phyloP scores from a whole-genome alignment of 208 protist species.

The Angomonas desouzai region DNA sequence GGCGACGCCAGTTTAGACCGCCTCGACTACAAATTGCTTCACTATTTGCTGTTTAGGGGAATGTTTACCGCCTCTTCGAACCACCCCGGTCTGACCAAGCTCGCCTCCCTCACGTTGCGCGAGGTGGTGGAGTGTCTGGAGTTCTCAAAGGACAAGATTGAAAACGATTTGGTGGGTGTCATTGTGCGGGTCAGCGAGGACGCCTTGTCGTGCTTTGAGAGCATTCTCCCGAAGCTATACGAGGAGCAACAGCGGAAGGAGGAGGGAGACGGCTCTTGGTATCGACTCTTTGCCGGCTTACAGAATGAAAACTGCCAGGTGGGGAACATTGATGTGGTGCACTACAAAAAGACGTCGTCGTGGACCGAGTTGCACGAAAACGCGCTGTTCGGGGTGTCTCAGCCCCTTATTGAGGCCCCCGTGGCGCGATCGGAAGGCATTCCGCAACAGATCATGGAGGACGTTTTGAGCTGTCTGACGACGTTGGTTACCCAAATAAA shows the following conservation, averaged over 20 bases:
- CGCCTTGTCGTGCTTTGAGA: conserved; percentile 1
- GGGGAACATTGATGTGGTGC: conserved; percentile 50
- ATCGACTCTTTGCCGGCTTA: conserved; percentile 36
- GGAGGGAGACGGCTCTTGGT: conserved; percentile 13
- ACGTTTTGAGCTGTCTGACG: background rate
- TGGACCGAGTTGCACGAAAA: conserved; percentile 72
- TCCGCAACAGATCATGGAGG: background rate
- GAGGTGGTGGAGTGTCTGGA: conserved; percentile 22
- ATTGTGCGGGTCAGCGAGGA: conserved; percentile 41
- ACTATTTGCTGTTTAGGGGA: conserved; percentile 56
- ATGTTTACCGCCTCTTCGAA: conserved; percentile 58
- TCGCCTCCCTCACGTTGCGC: conserved; percentile 45
- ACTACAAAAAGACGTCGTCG: conserved; percentile 48
- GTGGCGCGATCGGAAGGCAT: background rate
- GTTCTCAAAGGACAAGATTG: conserved; percentile 31
- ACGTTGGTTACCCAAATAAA: conserved; percentile 21
- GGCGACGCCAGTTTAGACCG: conserved; percentile 25
- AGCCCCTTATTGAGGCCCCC: conserved; percentile 16
- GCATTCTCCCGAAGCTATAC: background rate
- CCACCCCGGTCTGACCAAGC: conserved; percentile 31
- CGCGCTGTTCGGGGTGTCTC: conserved; percentile 22
- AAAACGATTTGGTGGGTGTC: conserved; percentile 38
- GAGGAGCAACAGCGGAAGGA: background rate
- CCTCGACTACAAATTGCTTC: conserved; percentile 68
- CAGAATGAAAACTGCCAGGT: conserved; percentile 52